phyloP scores from a whole-genome alignment of 2,329 filamentous ascomycete species.

The Podosphaera aphanis region DNA sequence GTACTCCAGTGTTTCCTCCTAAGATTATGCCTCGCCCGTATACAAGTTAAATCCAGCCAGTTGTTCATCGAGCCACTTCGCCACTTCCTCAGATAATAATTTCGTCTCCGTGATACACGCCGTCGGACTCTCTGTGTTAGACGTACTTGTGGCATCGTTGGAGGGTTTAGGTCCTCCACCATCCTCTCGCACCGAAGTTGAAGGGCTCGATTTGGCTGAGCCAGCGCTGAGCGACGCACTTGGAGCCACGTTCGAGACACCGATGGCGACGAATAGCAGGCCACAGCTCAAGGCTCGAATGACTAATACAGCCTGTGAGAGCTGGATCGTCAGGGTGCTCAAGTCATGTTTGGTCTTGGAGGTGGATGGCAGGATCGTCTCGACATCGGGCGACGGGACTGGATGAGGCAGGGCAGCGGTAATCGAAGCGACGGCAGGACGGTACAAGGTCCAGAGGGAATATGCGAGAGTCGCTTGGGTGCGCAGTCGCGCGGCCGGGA shows the following conservation, averaged over 20 bases:
- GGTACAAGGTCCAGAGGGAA: slow-evolving; percentile 35
- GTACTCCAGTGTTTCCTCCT: neutral
- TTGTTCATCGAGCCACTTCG: slow-evolving; percentile 35
- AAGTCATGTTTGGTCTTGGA: slow-evolving; percentile 7
- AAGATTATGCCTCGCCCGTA: slow-evolving; percentile 7
- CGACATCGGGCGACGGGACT: slow-evolving; percentile 6
- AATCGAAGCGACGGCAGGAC: slow-evolving; percentile 17
- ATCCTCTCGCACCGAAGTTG: slow-evolving; percentile 6
- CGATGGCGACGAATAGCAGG: slow-evolving; percentile 37
- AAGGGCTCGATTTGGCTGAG: slow-evolving; percentile 6
- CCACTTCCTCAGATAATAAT: slow-evolving; percentile 33
- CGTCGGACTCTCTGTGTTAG: slow-evolving; percentile 14
- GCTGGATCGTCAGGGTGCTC: slow-evolving; percentile 22
- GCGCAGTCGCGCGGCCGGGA: slow-evolving; percentile 32
- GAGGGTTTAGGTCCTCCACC: slow-evolving; percentile 1
- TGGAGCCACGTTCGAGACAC: slow-evolving; percentile 17
- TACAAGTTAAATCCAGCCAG: slow-evolving; percentile 21
- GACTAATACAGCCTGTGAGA: slow-evolving; percentile 30
- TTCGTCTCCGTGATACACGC: slow-evolving; percentile 28
- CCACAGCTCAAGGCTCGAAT: slow-evolving; percentile 33
- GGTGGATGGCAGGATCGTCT: slow-evolving; percentile 3
- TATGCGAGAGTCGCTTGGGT: slow-evolving; percentile 41
- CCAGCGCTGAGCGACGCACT: slow-evolving; percentile 1
- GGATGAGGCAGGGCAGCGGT: slow-evolving; percentile 21
- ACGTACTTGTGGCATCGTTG: slow-evolving; percentile 14